phyloP scores from a whole-genome alignment of 345 rosid species.

The Excoecaria cochinchinensis region DNA sequence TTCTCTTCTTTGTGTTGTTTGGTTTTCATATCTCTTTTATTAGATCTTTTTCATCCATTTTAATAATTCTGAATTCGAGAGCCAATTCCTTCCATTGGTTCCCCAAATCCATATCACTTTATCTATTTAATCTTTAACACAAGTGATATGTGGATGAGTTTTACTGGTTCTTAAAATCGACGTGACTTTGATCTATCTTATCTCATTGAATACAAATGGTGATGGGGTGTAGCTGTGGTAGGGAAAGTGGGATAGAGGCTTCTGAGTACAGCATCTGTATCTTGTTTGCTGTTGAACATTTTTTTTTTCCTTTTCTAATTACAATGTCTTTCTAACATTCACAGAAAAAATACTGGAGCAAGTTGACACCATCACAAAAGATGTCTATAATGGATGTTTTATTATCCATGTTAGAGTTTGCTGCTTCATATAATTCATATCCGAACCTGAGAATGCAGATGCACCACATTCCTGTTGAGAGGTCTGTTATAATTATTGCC shows the following conservation, averaged over 20 bases:
- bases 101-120: background rate
- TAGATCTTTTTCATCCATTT: constrained; percentile 1
- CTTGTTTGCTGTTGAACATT: background rate
- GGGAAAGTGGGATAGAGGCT: background rate
- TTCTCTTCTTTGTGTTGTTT: background rate
- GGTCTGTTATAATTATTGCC: constrained; percentile 39
- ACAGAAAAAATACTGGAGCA: constrained; percentile 94
- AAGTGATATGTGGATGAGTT: background rate
- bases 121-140: background rate
- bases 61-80: background rate
- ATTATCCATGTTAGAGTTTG: constrained; percentile 80
- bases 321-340: constrained; percentile 22
- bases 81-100: background rate
- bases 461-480: constrained; percentile 78
- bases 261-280: background rate
- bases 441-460: constrained; percentile 76
- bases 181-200: no score
- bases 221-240: background rate
- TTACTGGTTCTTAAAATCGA: no score
- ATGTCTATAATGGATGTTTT: constrained; percentile 82
- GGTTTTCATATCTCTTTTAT: background rate
- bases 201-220: no score
- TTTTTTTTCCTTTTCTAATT: constrained; percentile 13
- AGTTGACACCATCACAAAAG: constrained; percentile 73
- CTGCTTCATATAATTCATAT: constrained; percentile 86